phyloP scores from a whole-genome alignment of 1,284 basidiomycete genomes.

The Cryptococcus floricola region DNA sequence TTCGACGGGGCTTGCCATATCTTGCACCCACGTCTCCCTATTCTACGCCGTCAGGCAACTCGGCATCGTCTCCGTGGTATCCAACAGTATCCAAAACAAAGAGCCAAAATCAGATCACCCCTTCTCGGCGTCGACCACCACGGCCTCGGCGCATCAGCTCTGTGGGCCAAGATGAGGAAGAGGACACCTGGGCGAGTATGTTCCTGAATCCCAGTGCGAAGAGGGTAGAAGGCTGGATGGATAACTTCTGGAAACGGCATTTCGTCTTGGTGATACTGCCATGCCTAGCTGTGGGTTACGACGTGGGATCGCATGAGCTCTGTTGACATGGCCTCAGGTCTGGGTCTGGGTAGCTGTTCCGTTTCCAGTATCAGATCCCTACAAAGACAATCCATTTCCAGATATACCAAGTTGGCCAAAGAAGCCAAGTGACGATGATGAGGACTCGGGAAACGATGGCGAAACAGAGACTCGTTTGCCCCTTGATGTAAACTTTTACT shows the following conservation, averaged over 20 bases:
- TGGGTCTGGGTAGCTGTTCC: constrained; percentile 57
- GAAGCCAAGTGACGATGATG: constrained; percentile 1
- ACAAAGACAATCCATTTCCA: constrained; percentile 43
- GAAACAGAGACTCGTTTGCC: constrained; percentile 29
- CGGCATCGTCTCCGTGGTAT: too few relatives aligned
- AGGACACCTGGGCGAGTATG: constrained; percentile 22
- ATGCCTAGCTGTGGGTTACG: constrained; percentile 48
- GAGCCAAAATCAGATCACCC: too few relatives aligned
- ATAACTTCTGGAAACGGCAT: constrained; percentile 54
- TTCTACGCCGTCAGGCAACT: too few relatives aligned
- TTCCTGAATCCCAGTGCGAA: constrained; percentile 49
- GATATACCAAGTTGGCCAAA: constrained; percentile 45
- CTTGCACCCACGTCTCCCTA: too few relatives aligned
- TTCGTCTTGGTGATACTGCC: constrained; percentile 52
- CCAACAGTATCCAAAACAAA: too few relatives aligned
- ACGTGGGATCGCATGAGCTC: not conserved
- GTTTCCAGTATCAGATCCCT: constrained; percentile 54
- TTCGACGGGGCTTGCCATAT: too few relatives aligned
- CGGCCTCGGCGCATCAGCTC: constrained; percentile 9
- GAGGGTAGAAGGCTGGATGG: constrained; percentile 52
- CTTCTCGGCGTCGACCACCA: too few relatives aligned
- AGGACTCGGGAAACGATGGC: constrained; percentile 2
- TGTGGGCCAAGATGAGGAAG: constrained; percentile 20
- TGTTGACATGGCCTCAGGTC: constrained; percentile 25
- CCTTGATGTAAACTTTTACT: constrained; percentile 52